Evolutionary conservation across 495 filamentous ascomycete genomes (phyloP), one percentile per base, ranked within the genome.

Genomic region (Neurospora africana): DNA sequence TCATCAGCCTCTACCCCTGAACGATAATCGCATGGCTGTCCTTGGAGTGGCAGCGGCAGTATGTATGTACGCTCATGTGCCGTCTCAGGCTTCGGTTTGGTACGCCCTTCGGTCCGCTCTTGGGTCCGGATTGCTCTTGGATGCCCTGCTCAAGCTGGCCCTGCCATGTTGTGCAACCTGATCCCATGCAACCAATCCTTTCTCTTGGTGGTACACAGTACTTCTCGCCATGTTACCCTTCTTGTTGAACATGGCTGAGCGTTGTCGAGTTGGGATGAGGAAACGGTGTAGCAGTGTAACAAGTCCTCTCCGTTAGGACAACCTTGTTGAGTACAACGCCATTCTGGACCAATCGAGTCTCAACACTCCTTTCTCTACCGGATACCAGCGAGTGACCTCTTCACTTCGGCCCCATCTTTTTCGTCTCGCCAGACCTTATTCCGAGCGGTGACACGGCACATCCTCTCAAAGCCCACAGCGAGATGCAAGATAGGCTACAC

Each of bases 401-500:
- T 58, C 23, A 23, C 47, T 23, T 58, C 47, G 10, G 47, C 4
- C 10, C 47, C 47, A 27, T 58, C 47, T 30, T 58, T 53, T 27
- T 58, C 47, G 47, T 58, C 23, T 27, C 23, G 47, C 47, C 47
- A 58, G 10, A 5, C 47, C 21, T 58, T 27, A 58, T 58, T 58
- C 47, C 47, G 47, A 58, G 23, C 21, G 47, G 47, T 65, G 41
- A 67, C n/a, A 58, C 68, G 36, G 68, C 37, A 53, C 30, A 40
- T 27, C 44, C 23, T 70, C 33, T 33, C 39, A 35, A 35, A 35
- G 43, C 13, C 36, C 30, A 38, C 71, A 69, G 40, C 35, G 30
- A 47, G 37, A 39, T 72, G n/a, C 41, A 69, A 19, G 73, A 67
- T 47, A 70, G 67, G n/a, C 30, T 67, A 72, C 43, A 68, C 47